A percentile compares a stretch with the other conserved stretches of the same genome.
Conservation (phyloP, 352 stramenopile genomes). For the Phytophthora capsici region DNA sequence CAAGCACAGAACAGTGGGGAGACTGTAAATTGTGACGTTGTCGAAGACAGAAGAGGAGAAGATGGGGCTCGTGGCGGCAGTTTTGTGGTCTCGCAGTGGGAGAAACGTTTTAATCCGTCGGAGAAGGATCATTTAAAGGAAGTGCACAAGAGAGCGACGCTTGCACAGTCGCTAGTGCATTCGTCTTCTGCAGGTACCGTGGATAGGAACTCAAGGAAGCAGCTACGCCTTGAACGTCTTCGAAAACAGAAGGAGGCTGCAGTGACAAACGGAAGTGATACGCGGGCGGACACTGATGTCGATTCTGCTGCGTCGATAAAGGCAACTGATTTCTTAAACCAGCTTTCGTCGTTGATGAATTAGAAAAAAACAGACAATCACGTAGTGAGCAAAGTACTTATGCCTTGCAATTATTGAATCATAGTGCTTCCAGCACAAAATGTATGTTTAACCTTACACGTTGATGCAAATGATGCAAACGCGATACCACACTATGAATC, state of each 20-base stretch:
- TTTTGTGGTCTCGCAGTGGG: conserved; percentile 86
- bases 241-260: conserved; percentile 41
- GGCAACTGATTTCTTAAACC: conserved; percentile 66
- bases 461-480: conserved; percentile 26
- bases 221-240: conserved; percentile 68
- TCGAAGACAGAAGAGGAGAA: conserved; percentile 14
- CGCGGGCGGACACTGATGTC: conserved; percentile 8
- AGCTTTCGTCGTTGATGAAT: conserved; percentile 44
- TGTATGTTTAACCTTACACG: too few relatives aligned
- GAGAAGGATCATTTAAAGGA: conserved; percentile 75
- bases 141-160: conserved; percentile 60
- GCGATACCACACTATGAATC: conserved; percentile 37
- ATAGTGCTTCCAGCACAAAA: too few relatives aligned
- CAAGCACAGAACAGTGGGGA: not conserved
- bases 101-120: conserved; percentile 64
- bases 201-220: conserved; percentile 64
- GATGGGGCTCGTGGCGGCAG: conserved; percentile 34
- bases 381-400: conserved; percentile 23
- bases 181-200: conserved; percentile 16
- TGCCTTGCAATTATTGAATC: too few relatives aligned
- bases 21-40: not conserved
- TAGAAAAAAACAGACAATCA: too few relatives aligned
- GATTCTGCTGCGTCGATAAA: conserved; percentile 49
- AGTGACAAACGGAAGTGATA: not conserved
- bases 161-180: conserved; percentile 47